These are phyloP conservation scores for Calonectria pauciramosa DNA, from an alignment of 2,329 filamentous ascomycete species.

Conservation along the genomic window DNA sequence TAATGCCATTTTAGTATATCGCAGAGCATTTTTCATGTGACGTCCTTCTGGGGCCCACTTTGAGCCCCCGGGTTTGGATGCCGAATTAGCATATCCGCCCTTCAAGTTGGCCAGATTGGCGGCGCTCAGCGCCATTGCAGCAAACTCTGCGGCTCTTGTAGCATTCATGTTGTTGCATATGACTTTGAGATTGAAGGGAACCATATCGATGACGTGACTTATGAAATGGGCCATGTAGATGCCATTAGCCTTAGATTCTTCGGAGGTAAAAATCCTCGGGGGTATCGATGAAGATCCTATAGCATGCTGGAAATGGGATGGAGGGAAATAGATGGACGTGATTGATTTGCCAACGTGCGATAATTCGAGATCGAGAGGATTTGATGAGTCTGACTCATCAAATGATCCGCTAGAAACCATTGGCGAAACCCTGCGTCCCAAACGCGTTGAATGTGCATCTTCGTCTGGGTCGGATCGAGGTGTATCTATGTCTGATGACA, in stretches of 20 bases:
- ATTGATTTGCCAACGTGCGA: not conserved
- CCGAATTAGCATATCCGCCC: not conserved
- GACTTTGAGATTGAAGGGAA: not conserved
- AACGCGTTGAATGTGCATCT: not conserved
- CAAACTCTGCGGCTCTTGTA: not conserved
- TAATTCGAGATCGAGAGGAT: accelerated
- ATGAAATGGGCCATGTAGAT: not conserved
- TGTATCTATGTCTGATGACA: not conserved
- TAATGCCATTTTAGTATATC: not conserved
- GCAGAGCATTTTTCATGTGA: not conserved
- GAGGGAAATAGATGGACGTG: too few species aligned
- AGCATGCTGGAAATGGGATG: not conserved
- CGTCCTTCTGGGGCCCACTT: not conserved
- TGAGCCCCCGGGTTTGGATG: not conserved
- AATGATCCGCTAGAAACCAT: too few species aligned
- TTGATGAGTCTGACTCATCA: not conserved
- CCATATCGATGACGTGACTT: not conserved
- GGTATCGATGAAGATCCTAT: not conserved
- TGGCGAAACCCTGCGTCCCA: not conserved
- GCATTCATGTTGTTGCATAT: not conserved
- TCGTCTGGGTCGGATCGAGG: too few species aligned
- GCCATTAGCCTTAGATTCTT: not conserved
- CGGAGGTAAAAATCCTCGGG: not conserved
- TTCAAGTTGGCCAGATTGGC: not conserved
- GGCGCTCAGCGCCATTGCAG: not conserved